These are phyloP conservation scores for Marchantia paleacea DNA, from an alignment of 225 moss, liverwort and hornwort species.

Conservation along the genomic window DNA sequence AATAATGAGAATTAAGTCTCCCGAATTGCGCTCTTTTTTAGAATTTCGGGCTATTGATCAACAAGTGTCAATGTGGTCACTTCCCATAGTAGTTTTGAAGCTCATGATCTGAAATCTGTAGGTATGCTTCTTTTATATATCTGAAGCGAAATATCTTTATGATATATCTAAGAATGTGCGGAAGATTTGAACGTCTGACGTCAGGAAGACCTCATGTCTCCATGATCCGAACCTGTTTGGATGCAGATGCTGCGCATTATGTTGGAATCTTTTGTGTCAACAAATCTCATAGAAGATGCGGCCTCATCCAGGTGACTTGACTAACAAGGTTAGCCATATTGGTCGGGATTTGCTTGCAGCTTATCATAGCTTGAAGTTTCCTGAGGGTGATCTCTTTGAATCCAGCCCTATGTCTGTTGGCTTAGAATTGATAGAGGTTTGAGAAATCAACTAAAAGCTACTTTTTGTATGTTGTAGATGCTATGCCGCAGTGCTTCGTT, in stretches of 20 bases:
- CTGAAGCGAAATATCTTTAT: background rate
- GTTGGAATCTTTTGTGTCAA: slow-evolving; percentile 52
- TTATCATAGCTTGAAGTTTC: background rate
- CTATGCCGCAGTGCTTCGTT: slow-evolving; percentile 82
- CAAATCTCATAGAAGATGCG: slow-evolving; percentile 59
- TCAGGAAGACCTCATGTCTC: background rate
- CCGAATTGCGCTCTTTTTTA: background rate
- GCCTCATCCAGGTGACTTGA: slow-evolving; percentile 70
- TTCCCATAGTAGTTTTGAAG: background rate
- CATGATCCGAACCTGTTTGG: background rate
- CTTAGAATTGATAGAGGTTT: background rate
- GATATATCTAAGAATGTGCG: background rate
- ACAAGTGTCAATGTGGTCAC: background rate
- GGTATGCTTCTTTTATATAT: background rate
- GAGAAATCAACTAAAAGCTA: slow-evolving; percentile 15
- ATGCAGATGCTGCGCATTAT: slow-evolving; percentile 62
- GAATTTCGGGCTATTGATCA: background rate
- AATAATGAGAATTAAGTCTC: background rate
- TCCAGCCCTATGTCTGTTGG: background rate
- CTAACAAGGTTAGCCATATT: slow-evolving; percentile 23
- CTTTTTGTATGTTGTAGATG: slow-evolving; percentile 50
- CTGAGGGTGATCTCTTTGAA: background rate
- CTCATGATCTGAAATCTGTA: background rate
- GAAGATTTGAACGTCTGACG: background rate
- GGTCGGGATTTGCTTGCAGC: background rate